A percentile compares a stretch with the other conserved stretches of the same genome.
phyloP scores from a whole-genome alignment of 2,329 filamentous ascomycete species.

The Nemania sp. region DNA sequence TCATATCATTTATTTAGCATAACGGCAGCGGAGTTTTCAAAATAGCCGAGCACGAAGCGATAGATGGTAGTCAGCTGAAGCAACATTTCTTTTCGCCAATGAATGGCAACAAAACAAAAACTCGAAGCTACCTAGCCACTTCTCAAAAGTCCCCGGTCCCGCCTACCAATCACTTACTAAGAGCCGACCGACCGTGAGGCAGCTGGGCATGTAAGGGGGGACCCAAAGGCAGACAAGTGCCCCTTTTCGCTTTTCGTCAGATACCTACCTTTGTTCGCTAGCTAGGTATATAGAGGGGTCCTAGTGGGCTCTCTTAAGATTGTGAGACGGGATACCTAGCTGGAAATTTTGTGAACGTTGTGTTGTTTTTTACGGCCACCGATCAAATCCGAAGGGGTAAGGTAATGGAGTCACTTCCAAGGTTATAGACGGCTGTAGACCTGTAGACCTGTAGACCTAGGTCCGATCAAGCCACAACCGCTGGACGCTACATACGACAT shows the following conservation, averaged over 20 bases:
- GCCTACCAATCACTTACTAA: conserved; percentile 34
- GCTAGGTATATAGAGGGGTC: background rate
- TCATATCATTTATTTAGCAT: conserved; percentile 20
- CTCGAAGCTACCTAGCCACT: conserved; percentile 11
- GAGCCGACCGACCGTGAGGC: conserved; percentile 18
- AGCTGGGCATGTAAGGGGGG: conserved; percentile 19
- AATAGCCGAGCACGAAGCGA: conserved; percentile 1
- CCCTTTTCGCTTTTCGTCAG: conserved; percentile 23
- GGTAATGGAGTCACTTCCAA: background rate
- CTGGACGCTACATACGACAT: background rate
- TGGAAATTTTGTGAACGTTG: background rate
- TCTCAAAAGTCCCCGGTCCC: conserved; percentile 4
- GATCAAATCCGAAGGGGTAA: conserved; percentile 7
- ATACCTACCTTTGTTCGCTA: conserved; percentile 9
- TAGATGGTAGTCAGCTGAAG: conserved; percentile 26
- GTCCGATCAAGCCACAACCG: conserved; percentile 36
- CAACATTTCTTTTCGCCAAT: conserved; percentile 20
- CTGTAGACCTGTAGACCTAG: conserved; percentile 5
- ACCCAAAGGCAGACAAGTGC: conserved; percentile 14
- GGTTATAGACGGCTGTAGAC: no score
- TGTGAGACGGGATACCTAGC: background rate
- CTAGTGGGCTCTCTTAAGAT: background rate
- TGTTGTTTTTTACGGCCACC: conserved; percentile 21
- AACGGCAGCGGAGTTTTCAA: background rate
- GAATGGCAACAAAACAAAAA: background rate